Base-by-base conservation (phyloP, 1,284 basidiomycete genomes). In the Phaffia rhodozyma region DNA sequence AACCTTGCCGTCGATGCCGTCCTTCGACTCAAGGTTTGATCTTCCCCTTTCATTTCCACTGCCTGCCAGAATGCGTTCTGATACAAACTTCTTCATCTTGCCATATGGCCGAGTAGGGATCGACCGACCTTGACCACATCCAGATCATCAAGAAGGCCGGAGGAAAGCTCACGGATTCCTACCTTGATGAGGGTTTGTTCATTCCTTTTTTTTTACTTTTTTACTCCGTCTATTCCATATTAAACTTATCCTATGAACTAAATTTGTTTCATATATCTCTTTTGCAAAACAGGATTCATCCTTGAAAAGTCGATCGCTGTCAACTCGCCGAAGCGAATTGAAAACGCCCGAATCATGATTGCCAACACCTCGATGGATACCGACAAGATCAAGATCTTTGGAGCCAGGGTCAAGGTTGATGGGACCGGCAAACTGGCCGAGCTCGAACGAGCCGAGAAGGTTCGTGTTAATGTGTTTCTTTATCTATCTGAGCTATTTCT, bases 341-440 rank as follows among this genome's bases (percentile, higher is more conserved):
- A 94, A 73, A 94, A 97, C 71, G 93, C 85, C 55, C 97, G 91
- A 76, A 98, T 99, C 69, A 78, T 99, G 67, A 96, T 99, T 69
- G 91, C 94, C 65, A 98, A 98, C 74, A 98, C 96, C 20, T 91
- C 93, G 7, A 97, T 98, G 96, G 94, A 98, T 79, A 98, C 96
- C 38, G 96, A 98, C 79, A 98, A 98, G 79, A 96, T 98, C 80
- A 98, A 98, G 79, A 88, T 98, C 64, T 98, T 98, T 71, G 96
- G 94, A 60, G 94, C 96, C 0, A 84, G 92, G 34, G 86, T 98
- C 61, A 91, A 93, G 75, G 94, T 98, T 18, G 92, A 97, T 71
- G 83, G 90, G 43, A 97, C 96, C 0, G 88, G 91, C 64, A 96
- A 98, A 79, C 83, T 98, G 5, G 96, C 96, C 29, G 96, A 99